Evolutionary conservation across 805 yeast species (phyloP).

Genomic region (Ogataea methanolica): DNA sequence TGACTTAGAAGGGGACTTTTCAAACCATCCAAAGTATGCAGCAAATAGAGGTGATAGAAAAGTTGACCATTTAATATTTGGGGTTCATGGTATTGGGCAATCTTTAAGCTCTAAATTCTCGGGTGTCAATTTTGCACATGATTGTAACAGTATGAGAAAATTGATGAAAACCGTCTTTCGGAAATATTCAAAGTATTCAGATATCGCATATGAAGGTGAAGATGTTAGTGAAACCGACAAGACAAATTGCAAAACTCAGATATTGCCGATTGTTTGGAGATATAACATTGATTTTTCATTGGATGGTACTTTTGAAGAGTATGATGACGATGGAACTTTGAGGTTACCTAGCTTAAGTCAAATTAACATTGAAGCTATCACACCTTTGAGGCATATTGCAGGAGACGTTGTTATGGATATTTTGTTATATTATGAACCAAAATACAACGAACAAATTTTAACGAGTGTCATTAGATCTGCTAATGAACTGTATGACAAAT

Average conservation of each 20-base stretch:
- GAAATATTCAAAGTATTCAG: constrained; percentile 36
- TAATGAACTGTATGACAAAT: constrained; percentile 57
- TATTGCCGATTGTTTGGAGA: constrained; percentile 90
- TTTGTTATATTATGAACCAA: constrained; percentile 71
- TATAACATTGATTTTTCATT: constrained; percentile 63
- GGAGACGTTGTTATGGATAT: constrained; percentile 89
- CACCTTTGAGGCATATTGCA: constrained; percentile 67
- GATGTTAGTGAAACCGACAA: constrained; percentile 17
- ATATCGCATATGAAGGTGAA: constrained; percentile 31
- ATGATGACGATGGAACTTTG: constrained; percentile 34
- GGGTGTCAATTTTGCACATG: constrained; percentile 82
- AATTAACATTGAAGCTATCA: constrained; percentile 73
- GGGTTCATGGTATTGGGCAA: constrained; percentile 96
- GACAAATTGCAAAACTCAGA: constrained; percentile 64
- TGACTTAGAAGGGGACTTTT: constrained; percentile 48
- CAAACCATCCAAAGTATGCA: constrained; percentile 40
- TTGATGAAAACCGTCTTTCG: constrained; percentile 48
- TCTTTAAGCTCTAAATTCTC: constrained; percentile 73
- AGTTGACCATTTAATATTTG: constrained; percentile 62
- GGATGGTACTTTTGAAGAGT: constrained; percentile 34
- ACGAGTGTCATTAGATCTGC: constrained; percentile 57
- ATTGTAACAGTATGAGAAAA: constrained; percentile 60
- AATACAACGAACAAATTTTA: constrained; percentile 57
- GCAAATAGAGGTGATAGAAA: constrained; percentile 35
- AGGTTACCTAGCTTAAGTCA: constrained; percentile 62